Conservation (phyloP, 768 basidiomycete genomes). For the Macrocybe gigantea region DNA sequence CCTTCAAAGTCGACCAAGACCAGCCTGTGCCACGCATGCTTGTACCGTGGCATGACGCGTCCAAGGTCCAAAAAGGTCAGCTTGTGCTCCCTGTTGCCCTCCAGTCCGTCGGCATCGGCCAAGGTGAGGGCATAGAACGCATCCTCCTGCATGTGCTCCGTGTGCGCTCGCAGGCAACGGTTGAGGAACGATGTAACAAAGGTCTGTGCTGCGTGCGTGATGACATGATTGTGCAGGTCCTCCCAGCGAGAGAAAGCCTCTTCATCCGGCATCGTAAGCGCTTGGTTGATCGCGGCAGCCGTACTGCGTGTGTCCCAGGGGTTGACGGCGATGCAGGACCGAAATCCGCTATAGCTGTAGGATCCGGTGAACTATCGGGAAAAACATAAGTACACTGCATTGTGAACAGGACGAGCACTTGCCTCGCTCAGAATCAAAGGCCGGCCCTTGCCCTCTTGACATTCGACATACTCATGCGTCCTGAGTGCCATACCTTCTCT, state of each 20-base stretch:
- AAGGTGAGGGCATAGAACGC: too few species aligned
- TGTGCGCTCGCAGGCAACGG: conserved; percentile 65
- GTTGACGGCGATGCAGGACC: conserved; percentile 82
- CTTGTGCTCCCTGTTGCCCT: conserved; percentile 18
- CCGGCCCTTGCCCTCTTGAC: conserved; percentile 64
- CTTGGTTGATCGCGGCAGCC: conserved; percentile 42
- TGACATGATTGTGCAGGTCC: conserved; percentile 82
- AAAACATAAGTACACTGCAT: background rate
- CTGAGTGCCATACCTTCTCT: conserved; percentile 86
- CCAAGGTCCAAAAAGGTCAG: conserved; percentile 26
- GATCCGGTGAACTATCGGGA: conserved; percentile 72
- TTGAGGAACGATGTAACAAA: conserved; percentile 79
- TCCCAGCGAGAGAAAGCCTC: conserved; percentile 76
- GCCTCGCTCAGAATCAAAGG: conserved; percentile 80
- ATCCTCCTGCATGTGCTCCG: conserved; percentile 43
- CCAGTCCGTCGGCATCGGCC: conserved; percentile 22
- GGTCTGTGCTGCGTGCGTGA: conserved; percentile 80
- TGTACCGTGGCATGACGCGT: conserved; percentile 62
- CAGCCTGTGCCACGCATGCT: conserved; percentile 57
- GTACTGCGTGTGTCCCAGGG: conserved; percentile 85
- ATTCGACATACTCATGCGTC: conserved; percentile 82
- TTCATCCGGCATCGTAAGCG: conserved; percentile 71
- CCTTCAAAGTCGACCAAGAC: conserved; percentile 77
- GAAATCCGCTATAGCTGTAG: conserved; percentile 82
- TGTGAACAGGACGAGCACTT: conserved; percentile 10